Evolutionary conservation across 1,284 basidiomycete genomes (phyloP).

Genomic region (Marasmius oreades): DNA sequence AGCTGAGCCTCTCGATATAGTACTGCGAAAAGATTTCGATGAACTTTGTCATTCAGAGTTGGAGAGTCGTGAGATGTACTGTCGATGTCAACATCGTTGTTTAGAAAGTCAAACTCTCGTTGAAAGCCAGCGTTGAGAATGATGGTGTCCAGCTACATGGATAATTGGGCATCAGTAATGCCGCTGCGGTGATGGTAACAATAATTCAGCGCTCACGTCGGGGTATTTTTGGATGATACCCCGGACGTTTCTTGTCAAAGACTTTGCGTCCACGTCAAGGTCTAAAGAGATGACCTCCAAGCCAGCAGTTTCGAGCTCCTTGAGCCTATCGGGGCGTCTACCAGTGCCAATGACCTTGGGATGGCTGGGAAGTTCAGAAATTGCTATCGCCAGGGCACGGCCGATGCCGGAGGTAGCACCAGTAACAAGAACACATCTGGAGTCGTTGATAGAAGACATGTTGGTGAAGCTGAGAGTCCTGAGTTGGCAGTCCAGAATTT

Average conservation of each 20-base stretch:
- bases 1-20: slow-evolving; percentile 47
- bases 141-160: slow-evolving; percentile 45
- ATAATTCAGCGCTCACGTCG: slow-evolving; percentile 33
- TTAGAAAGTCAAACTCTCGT: slow-evolving; percentile 45
- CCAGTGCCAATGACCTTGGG: slow-evolving; percentile 56
- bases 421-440: slow-evolving; percentile 56
- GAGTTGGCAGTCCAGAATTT: too few species aligned
- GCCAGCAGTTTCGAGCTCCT: slow-evolving; percentile 37
- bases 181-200: background rate
- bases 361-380: slow-evolving; percentile 45
- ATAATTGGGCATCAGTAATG: background rate
- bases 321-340: slow-evolving; percentile 48
- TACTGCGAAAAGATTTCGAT: slow-evolving; percentile 26
- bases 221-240: slow-evolving; percentile 41
- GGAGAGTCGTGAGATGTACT: slow-evolving; percentile 28
- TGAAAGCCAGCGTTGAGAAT: slow-evolving; percentile 51
- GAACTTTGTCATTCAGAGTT: background rate
- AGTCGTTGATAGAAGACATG: slow-evolving; percentile 47
- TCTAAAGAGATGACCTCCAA: slow-evolving; percentile 43
- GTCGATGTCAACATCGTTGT: slow-evolving; percentile 43
- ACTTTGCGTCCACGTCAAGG: slow-evolving; percentile 33
- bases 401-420: slow-evolving; percentile 65
- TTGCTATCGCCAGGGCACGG: slow-evolving; percentile 51
- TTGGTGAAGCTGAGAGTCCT: too few species aligned
- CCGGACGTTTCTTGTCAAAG: slow-evolving; percentile 38